These are phyloP conservation scores for Coprinellus micaceus DNA, from an alignment of 768 basidiomycete species.

Conservation along the genomic window DNA sequence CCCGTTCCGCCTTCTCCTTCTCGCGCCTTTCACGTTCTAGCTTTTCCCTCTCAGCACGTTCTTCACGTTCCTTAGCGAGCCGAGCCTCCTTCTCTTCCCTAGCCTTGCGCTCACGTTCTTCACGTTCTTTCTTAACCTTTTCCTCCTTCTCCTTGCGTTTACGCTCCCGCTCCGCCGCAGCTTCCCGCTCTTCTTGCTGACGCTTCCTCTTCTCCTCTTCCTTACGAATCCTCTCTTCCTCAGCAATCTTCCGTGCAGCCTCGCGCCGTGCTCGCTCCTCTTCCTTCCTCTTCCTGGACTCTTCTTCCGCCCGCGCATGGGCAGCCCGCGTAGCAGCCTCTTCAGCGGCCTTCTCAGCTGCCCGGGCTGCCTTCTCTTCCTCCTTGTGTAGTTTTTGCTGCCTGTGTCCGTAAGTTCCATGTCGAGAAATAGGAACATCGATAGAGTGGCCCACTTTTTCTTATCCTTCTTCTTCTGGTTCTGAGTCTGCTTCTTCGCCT, in stretches of 20 bases:
- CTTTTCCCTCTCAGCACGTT: conserved; percentile 45
- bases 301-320: conserved; percentile 75
- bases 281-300: conserved; percentile 74
- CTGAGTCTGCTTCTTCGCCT: conserved; percentile 90
- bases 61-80: conserved; percentile 61
- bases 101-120: conserved; percentile 66
- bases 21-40: conserved; percentile 41
- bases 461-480: conserved; percentile 99
- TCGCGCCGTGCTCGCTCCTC: conserved; percentile 85
- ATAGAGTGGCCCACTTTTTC: conserved; percentile 52
- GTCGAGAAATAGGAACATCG: conserved; percentile 2
- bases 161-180: conserved; percentile 70
- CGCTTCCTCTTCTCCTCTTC: conserved; percentile 83
- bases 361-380: conserved; percentile 78
- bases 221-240: conserved; percentile 79
- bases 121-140: conserved; percentile 63
- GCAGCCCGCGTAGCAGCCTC: conserved; percentile 76
- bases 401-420: conserved; percentile 38
- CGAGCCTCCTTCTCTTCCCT: conserved; percentile 67
- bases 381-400: conserved; percentile 92
- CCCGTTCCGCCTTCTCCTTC: conserved; percentile 38
- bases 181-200: conserved; percentile 74
- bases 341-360: conserved; percentile 84
- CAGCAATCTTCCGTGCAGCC: conserved; percentile 65
- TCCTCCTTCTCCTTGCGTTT: conserved; percentile 76